These are phyloP conservation scores for Globisporangium emineosum DNA, from an alignment of 352 stramenopile genomes.

Conservation along the genomic window DNA sequence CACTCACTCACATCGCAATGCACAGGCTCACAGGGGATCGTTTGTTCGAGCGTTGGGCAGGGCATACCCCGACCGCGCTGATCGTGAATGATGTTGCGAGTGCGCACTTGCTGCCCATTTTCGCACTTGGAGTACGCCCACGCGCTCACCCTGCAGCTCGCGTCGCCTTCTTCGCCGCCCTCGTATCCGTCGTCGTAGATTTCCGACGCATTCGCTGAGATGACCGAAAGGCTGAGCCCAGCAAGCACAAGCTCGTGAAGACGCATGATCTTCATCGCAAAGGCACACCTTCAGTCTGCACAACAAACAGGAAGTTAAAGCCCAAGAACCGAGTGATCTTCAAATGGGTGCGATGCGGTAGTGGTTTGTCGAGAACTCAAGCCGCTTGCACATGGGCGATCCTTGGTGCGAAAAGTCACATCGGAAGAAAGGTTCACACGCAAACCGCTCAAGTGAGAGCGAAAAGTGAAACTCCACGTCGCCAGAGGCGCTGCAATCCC, in stretches of 20 bases:
- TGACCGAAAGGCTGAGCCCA: background rate
- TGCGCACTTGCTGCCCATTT: slow-evolving; percentile 13
- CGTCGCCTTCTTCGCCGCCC: background rate
- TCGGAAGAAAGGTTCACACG: background rate
- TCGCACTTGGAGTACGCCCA: slow-evolving; percentile 15
- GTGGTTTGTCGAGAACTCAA: background rate
- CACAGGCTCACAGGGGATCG: slow-evolving; percentile 19
- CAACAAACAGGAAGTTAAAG: background rate
- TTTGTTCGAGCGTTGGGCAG: slow-evolving; percentile 27
- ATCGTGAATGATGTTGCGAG: slow-evolving; percentile 20
- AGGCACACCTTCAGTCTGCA: background rate
- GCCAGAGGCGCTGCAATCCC: too few species aligned
- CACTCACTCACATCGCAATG: slow-evolving; percentile 27
- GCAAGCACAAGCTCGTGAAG: background rate
- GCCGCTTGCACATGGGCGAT: background rate
- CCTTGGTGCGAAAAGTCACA: background rate
- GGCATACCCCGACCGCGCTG: slow-evolving; percentile 18
- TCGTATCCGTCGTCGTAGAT: background rate
- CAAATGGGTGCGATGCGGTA: background rate
- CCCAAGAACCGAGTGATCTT: background rate
- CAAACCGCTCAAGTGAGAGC: background rate
- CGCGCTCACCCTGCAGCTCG: slow-evolving; percentile 9
- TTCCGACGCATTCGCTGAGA: background rate
- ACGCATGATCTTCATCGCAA: background rate
- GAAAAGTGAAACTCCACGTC: background rate